Percentiles rank a stretch among this genome's conserved stretches.
Evolutionary conservation across 1,139 yeast genomes (phyloP).

Genomic region (Debaryomyces sp.): DNA sequence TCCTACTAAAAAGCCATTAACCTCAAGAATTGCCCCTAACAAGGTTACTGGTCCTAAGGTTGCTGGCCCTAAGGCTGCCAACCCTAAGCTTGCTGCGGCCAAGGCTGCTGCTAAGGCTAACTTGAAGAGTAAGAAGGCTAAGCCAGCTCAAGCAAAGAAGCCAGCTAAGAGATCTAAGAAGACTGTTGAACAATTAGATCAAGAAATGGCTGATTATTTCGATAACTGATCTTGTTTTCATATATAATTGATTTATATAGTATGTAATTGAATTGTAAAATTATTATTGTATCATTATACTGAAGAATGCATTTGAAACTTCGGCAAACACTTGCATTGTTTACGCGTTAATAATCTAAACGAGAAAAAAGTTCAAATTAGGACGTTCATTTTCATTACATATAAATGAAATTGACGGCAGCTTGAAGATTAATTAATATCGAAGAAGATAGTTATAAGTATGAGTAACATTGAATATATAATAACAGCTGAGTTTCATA

Average conservation of each 20-base stretch:
- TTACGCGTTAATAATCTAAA: background rate
- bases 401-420: background rate
- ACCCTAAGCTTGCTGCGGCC: constrained; percentile 21
- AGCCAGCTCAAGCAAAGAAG: constrained; percentile 30
- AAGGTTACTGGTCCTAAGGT: constrained; percentile 23
- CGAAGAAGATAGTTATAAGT: background rate
- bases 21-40: constrained; percentile 69
- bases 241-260: constrained; percentile 6
- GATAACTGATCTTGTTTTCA: constrained; percentile 20
- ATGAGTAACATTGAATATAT: constrained; percentile 45
- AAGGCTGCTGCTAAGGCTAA: constrained; percentile 33
- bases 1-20: constrained; percentile 76
- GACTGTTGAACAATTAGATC: constrained; percentile 88
- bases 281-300: background rate
- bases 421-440: background rate
- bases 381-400: background rate
- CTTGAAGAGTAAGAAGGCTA: constrained; percentile 23
- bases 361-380: background rate
- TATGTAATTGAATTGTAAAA: constrained; percentile 5
- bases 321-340: background rate
- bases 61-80: constrained; percentile 20
- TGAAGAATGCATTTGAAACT: background rate
- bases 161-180: constrained; percentile 61
- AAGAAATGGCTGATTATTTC: constrained; percentile 90
- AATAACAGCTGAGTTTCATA: constrained; percentile 60